These are phyloP conservation scores for Sporothrix pallida DNA, from an alignment of 2,329 filamentous ascomycete species.

Conservation along the genomic window DNA sequence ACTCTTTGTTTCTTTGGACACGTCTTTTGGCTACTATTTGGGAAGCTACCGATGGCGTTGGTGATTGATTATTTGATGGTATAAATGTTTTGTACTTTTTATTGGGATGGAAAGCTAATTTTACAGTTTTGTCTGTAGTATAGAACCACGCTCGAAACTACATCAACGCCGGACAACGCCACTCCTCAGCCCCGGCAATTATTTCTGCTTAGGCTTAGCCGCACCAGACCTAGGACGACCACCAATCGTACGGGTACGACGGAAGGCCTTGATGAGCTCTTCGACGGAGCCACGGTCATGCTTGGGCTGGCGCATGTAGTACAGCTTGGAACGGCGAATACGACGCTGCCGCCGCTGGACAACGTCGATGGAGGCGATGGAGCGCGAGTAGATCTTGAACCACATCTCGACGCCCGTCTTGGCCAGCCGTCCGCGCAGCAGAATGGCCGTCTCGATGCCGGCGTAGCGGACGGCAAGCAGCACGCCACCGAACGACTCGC, in stretches of 20 bases:
- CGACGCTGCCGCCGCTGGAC: slow-evolving; percentile 85
- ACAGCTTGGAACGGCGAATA: slow-evolving; percentile 83
- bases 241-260: slow-evolving; percentile 49
- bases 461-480: slow-evolving; percentile 84
- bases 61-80: background rate
- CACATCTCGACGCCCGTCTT: slow-evolving; percentile 94
- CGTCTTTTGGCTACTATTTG: background rate
- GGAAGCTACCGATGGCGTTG: too few species aligned
- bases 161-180: background rate
- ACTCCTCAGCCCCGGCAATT: background rate
- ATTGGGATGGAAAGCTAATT: slow-evolving; percentile 26
- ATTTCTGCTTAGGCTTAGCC: slow-evolving; percentile 13
- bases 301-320: slow-evolving; percentile 86
- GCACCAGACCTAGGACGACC: slow-evolving; percentile 37
- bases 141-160: slow-evolving; percentile 6
- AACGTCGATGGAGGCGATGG: slow-evolving; percentile 89
- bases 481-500: slow-evolving; percentile 89
- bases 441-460: slow-evolving; percentile 86
- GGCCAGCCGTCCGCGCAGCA: slow-evolving; percentile 85
- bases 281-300: slow-evolving; percentile 89
- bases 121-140: slow-evolving; percentile 11
- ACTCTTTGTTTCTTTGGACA: background rate
- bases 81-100: background rate
- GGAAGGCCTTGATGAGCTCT: slow-evolving; percentile 72
- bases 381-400: slow-evolving; percentile 92